Percentiles rank a stretch among this genome's conserved stretches.
phyloP scores from a whole-genome alignment of 148 eudicot genomes.

The Silene latifolia region DNA sequence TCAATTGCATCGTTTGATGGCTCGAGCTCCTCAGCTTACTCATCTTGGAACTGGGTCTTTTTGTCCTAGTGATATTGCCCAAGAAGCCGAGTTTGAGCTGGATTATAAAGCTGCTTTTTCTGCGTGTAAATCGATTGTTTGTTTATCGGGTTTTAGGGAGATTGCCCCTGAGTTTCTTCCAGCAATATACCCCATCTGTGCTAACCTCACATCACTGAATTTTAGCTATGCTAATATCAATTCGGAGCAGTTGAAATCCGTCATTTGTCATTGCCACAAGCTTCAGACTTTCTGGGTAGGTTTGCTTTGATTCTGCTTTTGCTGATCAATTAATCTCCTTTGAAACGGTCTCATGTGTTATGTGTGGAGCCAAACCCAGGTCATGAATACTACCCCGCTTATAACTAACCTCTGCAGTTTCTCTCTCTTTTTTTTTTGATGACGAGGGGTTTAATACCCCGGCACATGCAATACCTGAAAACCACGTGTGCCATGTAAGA shows the following conservation, averaged over 20 bases:
- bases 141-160: slow-evolving; percentile 78
- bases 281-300: slow-evolving; percentile 73
- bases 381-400: too few species aligned
- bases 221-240: slow-evolving; percentile 72
- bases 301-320: not conserved
- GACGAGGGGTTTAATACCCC: too few species aligned
- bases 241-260: slow-evolving; percentile 55
- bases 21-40: slow-evolving; percentile 70
- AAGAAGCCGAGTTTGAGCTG: slow-evolving; percentile 47
- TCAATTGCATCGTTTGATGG: slow-evolving; percentile 54
- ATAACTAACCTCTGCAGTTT: too few species aligned
- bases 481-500: too few species aligned
- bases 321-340: not conserved
- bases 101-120: slow-evolving; percentile 59
- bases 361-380: not conserved
- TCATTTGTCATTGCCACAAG: slow-evolving; percentile 62
- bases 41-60: slow-evolving; percentile 86
- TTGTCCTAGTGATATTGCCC: slow-evolving; percentile 36
- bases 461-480: too few species aligned
- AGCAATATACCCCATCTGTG: slow-evolving; percentile 60
- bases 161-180: slow-evolving; percentile 56
- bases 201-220: slow-evolving; percentile 71
- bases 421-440: too few species aligned
- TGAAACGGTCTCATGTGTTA: not conserved
- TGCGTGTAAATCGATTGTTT: slow-evolving; percentile 65